phyloP scores from a whole-genome alignment of 352 stramenopile species.

The Phytopythium sindhum region DNA sequence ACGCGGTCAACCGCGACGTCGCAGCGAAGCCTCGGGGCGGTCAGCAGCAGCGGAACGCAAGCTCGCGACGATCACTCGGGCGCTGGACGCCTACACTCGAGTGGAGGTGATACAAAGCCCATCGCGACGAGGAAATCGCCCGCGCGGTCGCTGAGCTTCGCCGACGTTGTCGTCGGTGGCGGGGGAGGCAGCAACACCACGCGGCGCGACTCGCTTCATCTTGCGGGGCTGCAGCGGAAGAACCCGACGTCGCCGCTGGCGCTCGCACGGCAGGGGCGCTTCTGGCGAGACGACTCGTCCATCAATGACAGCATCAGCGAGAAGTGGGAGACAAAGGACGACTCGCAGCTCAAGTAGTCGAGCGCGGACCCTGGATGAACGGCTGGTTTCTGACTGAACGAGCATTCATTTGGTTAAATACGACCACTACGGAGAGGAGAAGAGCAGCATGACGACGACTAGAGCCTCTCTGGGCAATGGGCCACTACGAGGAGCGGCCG shows the following conservation, averaged over 20 bases:
- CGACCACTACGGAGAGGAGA: constrained; percentile 10
- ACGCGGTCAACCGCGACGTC: constrained; percentile 10
- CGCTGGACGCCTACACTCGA: background rate
- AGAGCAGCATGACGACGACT: background rate
- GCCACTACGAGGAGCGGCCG: constrained; percentile 15
- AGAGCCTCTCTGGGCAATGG: background rate
- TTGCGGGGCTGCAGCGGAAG: constrained; percentile 4
- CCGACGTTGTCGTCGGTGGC: constrained; percentile 77
- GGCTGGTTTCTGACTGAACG: background rate
- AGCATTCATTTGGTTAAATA: constrained; percentile 35
- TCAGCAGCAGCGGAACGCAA: constrained; percentile 4
- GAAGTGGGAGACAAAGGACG: constrained; percentile 65
- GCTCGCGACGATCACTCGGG: background rate
- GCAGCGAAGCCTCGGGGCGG: constrained; percentile 9
- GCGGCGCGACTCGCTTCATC: constrained; percentile 9
- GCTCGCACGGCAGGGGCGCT: constrained; percentile 30
- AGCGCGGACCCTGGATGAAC: background rate
- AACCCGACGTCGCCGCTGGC: constrained; percentile 43
- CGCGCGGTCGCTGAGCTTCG: constrained; percentile 81
- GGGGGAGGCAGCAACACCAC: constrained; percentile 14
- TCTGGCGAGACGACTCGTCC: constrained; percentile 52
- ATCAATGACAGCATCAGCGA: constrained; percentile 66
- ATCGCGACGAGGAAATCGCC: constrained; percentile 51
- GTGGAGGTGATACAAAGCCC: constrained; percentile 15
- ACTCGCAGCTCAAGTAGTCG: constrained; percentile 58